Percentiles rank a stretch among this genome's conserved stretches.
phyloP scores from a whole-genome alignment of 1,284 basidiomycete species.

The Ceratobasidium sp. region DNA sequence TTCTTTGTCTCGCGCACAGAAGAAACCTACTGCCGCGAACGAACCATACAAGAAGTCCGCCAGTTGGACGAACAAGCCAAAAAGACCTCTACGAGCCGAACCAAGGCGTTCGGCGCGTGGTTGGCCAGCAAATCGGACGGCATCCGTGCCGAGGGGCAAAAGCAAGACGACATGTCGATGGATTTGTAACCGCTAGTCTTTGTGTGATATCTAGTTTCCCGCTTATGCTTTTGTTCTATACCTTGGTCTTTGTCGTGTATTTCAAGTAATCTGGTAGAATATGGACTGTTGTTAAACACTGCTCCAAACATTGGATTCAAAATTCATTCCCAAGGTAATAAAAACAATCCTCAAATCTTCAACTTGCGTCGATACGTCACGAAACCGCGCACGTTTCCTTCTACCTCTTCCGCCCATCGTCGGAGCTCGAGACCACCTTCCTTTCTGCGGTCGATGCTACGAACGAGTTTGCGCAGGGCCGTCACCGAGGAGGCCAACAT shows the following conservation, averaged over 20 bases:
- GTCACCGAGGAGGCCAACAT: slow-evolving; percentile 62
- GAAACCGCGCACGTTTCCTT: slow-evolving; percentile 88
- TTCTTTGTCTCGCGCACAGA: slow-evolving; percentile 81
- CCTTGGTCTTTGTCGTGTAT: slow-evolving; percentile 32
- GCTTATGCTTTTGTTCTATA: background rate
- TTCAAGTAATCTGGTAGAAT: slow-evolving; percentile 26
- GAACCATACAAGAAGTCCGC: slow-evolving; percentile 32
- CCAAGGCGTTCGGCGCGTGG: slow-evolving; percentile 24
- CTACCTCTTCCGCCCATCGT: slow-evolving; percentile 71
- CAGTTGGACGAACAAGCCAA: slow-evolving; percentile 34
- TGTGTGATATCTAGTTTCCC: background rate
- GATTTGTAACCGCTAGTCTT: slow-evolving; percentile 8
- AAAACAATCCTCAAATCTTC: slow-evolving; percentile 41
- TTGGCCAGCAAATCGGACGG: slow-evolving; percentile 14
- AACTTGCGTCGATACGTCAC: slow-evolving; percentile 80
- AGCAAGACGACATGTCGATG: slow-evolving; percentile 32
- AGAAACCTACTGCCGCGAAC: slow-evolving; percentile 61
- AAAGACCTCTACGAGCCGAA: slow-evolving; percentile 6
- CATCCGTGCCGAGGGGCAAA: slow-evolving; percentile 1
- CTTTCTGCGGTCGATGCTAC: slow-evolving; percentile 62
- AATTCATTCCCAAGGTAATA: background rate
- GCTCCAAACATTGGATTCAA: background rate
- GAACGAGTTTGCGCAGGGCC: slow-evolving; percentile 65
- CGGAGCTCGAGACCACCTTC: slow-evolving; percentile 57
- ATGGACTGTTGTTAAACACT: slow-evolving; percentile 4